Evolutionary conservation across 2,329 filamentous ascomycete genomes (phyloP).

Genomic region (Ceratocystiopsis sp.): DNA sequence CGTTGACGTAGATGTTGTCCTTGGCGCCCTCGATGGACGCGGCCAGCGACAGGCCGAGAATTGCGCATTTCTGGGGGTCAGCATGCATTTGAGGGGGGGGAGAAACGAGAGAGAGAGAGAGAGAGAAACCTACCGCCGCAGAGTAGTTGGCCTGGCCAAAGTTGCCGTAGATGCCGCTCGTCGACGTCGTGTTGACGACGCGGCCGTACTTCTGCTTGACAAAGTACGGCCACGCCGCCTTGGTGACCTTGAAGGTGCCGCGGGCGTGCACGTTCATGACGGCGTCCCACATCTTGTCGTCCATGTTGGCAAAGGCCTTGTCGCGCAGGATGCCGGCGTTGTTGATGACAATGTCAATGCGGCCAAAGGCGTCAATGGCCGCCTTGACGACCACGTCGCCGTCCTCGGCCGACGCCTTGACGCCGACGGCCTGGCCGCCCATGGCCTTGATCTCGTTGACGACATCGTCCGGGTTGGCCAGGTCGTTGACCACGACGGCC

Average conservation of each 20-base stretch:
- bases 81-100: background rate
- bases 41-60: constrained; percentile 86
- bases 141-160: constrained; percentile 98
- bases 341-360: constrained; percentile 91
- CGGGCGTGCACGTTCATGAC: constrained; percentile 85
- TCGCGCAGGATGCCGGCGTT: constrained; percentile 95
- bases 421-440: constrained; percentile 78
- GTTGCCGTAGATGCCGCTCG: constrained; percentile 96
- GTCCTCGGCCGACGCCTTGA: constrained; percentile 87
- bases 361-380: constrained; percentile 83
- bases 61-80: constrained; percentile 55
- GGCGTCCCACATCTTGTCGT: constrained; percentile 80
- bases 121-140: constrained; percentile 45
- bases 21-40: constrained; percentile 86
- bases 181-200: constrained; percentile 91
- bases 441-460: constrained; percentile 83
- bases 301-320: constrained; percentile 97
- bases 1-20: constrained; percentile 97
- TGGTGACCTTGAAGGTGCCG: constrained; percentile 91
- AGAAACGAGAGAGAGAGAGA: constrained; percentile 4
- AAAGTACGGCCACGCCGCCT: constrained; percentile 95
- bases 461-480: constrained; percentile 79
- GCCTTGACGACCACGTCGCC: constrained; percentile 82
- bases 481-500: constrained; percentile 83
- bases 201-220: constrained; percentile 98